Evolutionary conservation across 139 green algal genomes (phyloP), one percentile per base, ranked within the genome.

Genomic region (Gonium pectorale): DNA sequence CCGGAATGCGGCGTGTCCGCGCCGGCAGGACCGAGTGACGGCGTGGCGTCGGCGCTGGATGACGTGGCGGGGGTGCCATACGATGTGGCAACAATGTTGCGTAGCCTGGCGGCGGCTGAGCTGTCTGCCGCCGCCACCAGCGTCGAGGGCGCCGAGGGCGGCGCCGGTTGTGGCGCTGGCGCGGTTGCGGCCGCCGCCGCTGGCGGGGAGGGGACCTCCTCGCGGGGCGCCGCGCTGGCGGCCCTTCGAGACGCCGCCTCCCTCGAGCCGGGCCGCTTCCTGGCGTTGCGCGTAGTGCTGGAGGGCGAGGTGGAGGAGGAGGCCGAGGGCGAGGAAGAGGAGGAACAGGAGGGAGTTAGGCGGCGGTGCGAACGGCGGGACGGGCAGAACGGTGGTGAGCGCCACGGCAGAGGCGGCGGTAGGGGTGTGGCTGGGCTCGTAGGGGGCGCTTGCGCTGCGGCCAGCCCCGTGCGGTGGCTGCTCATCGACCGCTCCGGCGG

Each of bases 231-330:
- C 5, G 71, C 43, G 24, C 46, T 85, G 35, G 63, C 44, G 33
- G 64, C 79, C 46, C 41, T 85, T 64, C 26, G 26, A 0, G 64
- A 54, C 9, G 64, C 79, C 11, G 64, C 62, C 17, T 46, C n/a
- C 6, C n/a, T 21, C 0, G 64, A 77, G 63, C 79, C 79, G 17
- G 43, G 49, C 11, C 79, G 79, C 64, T 77, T 85, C 35, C 64
- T 77, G 15, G 79, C 64, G 0, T 77, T 46, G 15, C 35, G 79
- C 35, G 5, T 75, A 27, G 41, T 27, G 49, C 24, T 56, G 6
- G 60, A 63, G 33, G 60, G 31, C 26, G 74, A 72, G 59, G 41
- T 37, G 22, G 38, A 51, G 37, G 29, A 22, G 56, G 56, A 59
- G 31, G 59, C 38, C 0, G 35, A 4, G 38, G 13, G 1, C 3